Conservation (phyloP, 768 basidiomycete genomes). For the Russula griseocarnosa region DNA sequence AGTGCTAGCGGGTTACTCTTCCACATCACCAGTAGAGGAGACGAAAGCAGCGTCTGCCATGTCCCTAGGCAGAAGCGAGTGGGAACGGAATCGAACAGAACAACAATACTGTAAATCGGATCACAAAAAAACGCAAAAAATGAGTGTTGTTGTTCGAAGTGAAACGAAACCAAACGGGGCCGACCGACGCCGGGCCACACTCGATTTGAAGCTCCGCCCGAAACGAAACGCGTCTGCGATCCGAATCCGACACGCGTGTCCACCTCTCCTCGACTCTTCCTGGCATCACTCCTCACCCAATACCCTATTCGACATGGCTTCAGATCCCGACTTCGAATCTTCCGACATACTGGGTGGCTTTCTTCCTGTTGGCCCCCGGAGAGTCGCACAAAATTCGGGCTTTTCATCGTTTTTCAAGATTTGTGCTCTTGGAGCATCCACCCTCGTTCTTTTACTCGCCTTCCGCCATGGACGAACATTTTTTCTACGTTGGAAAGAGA, state of each 20-base stretch:
- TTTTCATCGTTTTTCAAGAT: slow-evolving; percentile 25
- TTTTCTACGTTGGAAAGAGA: slow-evolving; percentile 57
- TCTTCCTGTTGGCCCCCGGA: slow-evolving; percentile 31
- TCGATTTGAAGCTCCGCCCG: slow-evolving; percentile 17
- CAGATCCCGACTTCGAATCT: slow-evolving; percentile 46
- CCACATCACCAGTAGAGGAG: slow-evolving; percentile 70
- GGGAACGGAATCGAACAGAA: slow-evolving; percentile 36
- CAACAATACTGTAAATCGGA: slow-evolving; percentile 19
- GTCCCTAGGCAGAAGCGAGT: slow-evolving; percentile 75
- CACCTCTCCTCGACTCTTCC: not conserved
- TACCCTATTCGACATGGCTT: slow-evolving; percentile 43
- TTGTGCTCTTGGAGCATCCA: slow-evolving; percentile 21
- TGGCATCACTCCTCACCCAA: slow-evolving; percentile 25
- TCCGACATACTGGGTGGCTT: slow-evolving; percentile 69
- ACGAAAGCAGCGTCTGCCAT: slow-evolving; percentile 71
- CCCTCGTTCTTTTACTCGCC: slow-evolving; percentile 32
- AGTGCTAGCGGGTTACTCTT: slow-evolving; percentile 45
- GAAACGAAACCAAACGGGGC: not conserved
- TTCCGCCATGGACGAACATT: slow-evolving; percentile 34
- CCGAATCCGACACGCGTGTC: slow-evolving; percentile 13
- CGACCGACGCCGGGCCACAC: not conserved
- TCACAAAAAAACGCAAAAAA: not conserved
- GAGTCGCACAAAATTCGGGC: slow-evolving; percentile 21
- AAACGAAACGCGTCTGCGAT: slow-evolving; percentile 7
- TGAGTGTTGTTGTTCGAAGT: not conserved